Evolutionary conservation across 139 green algal species (phyloP).

Genomic region (Ostreobium quekettii): DNA sequence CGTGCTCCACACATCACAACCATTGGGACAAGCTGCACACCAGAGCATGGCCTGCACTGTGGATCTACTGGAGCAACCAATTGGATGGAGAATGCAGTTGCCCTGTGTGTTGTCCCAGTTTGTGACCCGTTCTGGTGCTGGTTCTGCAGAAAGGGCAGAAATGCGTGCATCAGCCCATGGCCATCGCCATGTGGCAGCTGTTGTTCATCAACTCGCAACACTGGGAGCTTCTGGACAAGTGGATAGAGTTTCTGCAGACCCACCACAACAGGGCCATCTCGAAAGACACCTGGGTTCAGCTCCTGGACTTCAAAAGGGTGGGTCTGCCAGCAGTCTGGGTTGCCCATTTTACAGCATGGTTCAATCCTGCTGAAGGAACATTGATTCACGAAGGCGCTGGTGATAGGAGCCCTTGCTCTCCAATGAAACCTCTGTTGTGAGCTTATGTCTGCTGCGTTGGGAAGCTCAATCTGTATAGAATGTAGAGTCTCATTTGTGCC

Average conservation of each 20-base stretch:
- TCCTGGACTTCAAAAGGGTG: conserved; percentile 67
- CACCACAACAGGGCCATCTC: conserved; percentile 71
- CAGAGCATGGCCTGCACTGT: too few species aligned
- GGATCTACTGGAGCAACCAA: too few species aligned
- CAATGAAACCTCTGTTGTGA: too few species aligned
- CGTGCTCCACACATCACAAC: too few species aligned
- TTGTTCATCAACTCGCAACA: conserved; percentile 43
- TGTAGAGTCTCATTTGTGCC: too few species aligned
- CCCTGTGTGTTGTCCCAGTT: neutral
- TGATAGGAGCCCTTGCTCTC: too few species aligned
- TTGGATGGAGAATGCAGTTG: too few species aligned
- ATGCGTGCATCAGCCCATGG: conserved; percentile 83
- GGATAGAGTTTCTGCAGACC: conserved; percentile 71
- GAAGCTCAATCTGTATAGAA: too few species aligned
- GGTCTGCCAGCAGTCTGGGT: neutral
- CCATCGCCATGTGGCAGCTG: conserved; percentile 88
- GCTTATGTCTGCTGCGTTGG: too few species aligned
- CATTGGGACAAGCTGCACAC: too few species aligned
- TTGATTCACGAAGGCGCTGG: too few species aligned
- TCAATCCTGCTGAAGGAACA: too few species aligned
- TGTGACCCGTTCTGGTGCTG: conserved; percentile 1
- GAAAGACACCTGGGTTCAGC: conserved; percentile 76
- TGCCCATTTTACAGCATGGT: neutral
- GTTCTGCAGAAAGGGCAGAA: conserved; percentile 82
- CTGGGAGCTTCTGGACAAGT: conserved; percentile 59